Base-by-base conservation (phyloP, 257 asterid species). In the Perilla frutescens region DNA sequence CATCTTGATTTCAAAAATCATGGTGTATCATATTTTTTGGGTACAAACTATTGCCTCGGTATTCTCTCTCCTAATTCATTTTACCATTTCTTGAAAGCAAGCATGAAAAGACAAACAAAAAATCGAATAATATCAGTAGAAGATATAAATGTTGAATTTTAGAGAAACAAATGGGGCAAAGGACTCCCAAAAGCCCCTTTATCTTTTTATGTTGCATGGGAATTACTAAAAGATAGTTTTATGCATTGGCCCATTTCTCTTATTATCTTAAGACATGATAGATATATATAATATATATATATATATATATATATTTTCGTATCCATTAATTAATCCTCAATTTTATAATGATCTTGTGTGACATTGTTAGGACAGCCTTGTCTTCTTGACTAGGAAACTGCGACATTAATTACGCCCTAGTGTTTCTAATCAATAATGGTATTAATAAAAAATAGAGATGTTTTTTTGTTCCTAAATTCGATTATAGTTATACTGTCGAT, bases 231-330 rank as follows among this genome's bases (percentile, higher is more conserved):
- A 37, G 73, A 40, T 64, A 64, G 36, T 56, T 54, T 69, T 41
- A 53, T 75, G 76, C 84, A 84, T 51, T 73, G 87, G 88, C 66
- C 86, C 87, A 77, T 45, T 75, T 44, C 50, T 56, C 72, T 53
- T 60, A 66, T 76, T 70, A 74, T 78, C 9, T 34, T 57, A 39
- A 40, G 48, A 56, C 60, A 55, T 74, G 57, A 62, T 72, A 14
- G 66, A 66, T 14, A 20, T 20, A 20, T 20, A 20, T 20, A 20
- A 20, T 20, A 20, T 20, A 20, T 20, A 20, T 20, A 20, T 20
- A 20, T 20, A 20, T 34, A 49, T 7, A 66, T 32, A 29, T 48
- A 47, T 29, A 56, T 9, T 67, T n/a, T 32, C 68, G 36, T 58
- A 80, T 71, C 53, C 62, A 57, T 68, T 36, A 20, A 20, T 20